phyloP scores from a whole-genome alignment of 768 basidiomycete species.

The Tylopilus felleus region DNA sequence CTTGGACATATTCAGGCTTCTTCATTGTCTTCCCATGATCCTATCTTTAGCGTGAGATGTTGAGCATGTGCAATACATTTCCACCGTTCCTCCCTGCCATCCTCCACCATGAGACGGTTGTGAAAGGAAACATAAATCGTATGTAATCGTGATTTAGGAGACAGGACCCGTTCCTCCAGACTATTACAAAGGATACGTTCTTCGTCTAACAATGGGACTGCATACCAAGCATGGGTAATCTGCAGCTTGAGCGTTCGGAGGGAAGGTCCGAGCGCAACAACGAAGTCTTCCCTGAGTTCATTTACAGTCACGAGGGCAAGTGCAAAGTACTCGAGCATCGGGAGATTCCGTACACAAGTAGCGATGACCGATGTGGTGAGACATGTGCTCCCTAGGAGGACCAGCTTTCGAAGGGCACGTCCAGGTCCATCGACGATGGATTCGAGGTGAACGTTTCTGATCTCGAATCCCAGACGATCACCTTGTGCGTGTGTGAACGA shows the following conservation, averaged over 20 bases:
- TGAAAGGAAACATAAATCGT: constrained; percentile 20
- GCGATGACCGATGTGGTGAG: constrained; percentile 31
- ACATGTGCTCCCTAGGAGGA: constrained; percentile 34
- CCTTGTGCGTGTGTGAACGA: constrained; percentile 36
- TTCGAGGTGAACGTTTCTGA: constrained; percentile 33
- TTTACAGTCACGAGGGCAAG: constrained; percentile 35
- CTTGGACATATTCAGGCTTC: constrained; percentile 1
- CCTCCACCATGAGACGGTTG: constrained; percentile 19
- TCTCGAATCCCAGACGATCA: constrained; percentile 35
- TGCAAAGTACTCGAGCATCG: constrained; percentile 34
- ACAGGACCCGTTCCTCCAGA: constrained; percentile 25
- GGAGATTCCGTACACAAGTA: constrained; percentile 27
- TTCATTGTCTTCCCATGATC: constrained; percentile 30
- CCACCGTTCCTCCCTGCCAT: constrained; percentile 25
- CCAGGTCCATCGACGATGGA: constrained; percentile 25
- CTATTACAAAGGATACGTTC: constrained; percentile 31
- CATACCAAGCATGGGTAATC: constrained; percentile 35
- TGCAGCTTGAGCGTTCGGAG: constrained; percentile 35
- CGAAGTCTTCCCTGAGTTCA: constrained; percentile 33
- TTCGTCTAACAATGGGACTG: constrained; percentile 27
- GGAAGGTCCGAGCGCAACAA: constrained; percentile 28
- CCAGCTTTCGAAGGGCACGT: constrained; percentile 29
- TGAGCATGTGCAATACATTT: constrained; percentile 21
- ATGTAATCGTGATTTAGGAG: constrained; percentile 2
- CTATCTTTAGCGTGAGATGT: constrained; percentile 22